These are phyloP conservation scores for Xylaria venustula DNA, from an alignment of 495 filamentous ascomycete genomes.

Conservation along the genomic window DNA sequence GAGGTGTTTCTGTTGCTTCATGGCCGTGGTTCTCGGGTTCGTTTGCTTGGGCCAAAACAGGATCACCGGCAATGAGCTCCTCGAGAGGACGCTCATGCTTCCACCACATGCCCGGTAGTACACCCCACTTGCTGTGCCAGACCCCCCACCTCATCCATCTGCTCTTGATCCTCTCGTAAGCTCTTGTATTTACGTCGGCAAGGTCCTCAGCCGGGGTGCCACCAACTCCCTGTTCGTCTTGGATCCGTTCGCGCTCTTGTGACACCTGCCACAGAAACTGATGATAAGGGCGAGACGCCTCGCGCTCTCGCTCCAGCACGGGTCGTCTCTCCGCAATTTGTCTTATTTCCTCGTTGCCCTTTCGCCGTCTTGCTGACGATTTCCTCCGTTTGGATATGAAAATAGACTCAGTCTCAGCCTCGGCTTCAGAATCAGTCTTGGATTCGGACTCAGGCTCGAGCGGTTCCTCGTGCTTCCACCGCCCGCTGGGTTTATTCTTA, in stretches of 20 bases:
- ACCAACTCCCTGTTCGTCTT: background rate
- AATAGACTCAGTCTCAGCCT: no score
- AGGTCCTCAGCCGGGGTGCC: background rate
- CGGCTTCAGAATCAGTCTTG: no score
- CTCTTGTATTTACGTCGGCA: conserved; percentile 15
- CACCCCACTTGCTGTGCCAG: conserved; percentile 30
- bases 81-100: conserved; percentile 24
- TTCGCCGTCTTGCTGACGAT: no score
- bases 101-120: conserved; percentile 29
- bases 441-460: no score
- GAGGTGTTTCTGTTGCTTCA: no score
- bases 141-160: conserved; percentile 25
- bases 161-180: conserved; percentile 21
- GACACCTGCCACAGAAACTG: conserved; percentile 32
- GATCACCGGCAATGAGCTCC: background rate
- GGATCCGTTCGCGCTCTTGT: conserved; percentile 23
- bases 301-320: conserved; percentile 4
- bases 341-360: conserved; percentile 1
- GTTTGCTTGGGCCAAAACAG: no score
- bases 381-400: no score
- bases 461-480: conserved; percentile 16
- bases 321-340: background rate
- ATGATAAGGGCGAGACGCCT: conserved; percentile 30
- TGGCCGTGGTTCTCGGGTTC: no score
- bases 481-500: background rate